phyloP scores from a whole-genome alignment of 2,329 filamentous ascomycete species.

The Coniochaeta sp. region DNA sequence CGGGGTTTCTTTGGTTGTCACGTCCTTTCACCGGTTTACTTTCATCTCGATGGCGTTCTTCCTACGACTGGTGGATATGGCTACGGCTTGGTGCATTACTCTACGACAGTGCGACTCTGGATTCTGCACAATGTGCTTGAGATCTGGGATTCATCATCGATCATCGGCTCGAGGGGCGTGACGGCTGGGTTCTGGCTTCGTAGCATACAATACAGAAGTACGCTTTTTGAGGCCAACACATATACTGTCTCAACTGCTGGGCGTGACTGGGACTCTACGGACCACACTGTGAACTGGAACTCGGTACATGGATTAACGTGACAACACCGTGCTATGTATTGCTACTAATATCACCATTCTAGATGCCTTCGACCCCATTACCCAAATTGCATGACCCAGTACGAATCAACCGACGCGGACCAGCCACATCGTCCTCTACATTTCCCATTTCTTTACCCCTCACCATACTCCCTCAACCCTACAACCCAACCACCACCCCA shows the following conservation, averaged over 20 bases:
- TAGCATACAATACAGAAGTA: constrained; percentile 27
- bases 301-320: neutral
- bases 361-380: too few species aligned
- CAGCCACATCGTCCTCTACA: too few species aligned
- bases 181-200: constrained; percentile 24
- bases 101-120: constrained; percentile 18
- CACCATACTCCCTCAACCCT: too few species aligned
- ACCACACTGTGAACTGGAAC: neutral
- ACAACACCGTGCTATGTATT: too few species aligned
- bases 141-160: constrained; percentile 16
- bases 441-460: too few species aligned
- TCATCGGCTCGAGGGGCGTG: constrained; percentile 18
- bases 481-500: constrained; percentile 10
- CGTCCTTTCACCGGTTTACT: constrained; percentile 13
- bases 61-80: constrained; percentile 22
- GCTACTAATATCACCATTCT: too few species aligned
- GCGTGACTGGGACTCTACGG: neutral
- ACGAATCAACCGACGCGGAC: too few species aligned
- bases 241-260: neutral
- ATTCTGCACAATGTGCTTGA: constrained; percentile 13
- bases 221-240: constrained; percentile 7
- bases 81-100: constrained; percentile 28
- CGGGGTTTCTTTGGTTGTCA: constrained; percentile 14
- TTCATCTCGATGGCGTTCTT: too few species aligned
- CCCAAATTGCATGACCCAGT: too few species aligned